These are phyloP conservation scores for Zygotorulaspora florentina DNA, from an alignment of 805 yeast genomes.

Conservation along the genomic window DNA sequence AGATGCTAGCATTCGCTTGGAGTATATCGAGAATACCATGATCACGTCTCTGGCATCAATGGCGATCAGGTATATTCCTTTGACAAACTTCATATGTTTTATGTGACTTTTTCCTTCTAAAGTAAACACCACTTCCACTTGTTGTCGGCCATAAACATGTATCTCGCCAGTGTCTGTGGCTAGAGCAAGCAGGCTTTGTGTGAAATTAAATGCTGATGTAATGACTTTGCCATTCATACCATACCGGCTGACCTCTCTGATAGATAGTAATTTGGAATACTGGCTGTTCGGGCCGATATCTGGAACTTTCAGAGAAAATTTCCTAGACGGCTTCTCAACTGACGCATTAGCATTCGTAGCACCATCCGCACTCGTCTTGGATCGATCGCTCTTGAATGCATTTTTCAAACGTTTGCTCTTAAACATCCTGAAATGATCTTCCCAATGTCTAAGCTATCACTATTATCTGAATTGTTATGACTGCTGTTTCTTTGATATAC, in stretches of 20 bases:
- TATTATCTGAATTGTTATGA: neutral
- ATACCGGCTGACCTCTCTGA: conserved; percentile 38
- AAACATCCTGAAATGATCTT: conserved; percentile 27
- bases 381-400: conserved; percentile 29
- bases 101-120: conserved; percentile 50
- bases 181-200: conserved; percentile 79
- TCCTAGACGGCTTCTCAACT: conserved; percentile 3
- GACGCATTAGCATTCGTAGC: neutral
- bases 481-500: neutral
- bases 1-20: conserved; percentile 56
- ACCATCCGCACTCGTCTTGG: conserved; percentile 7
- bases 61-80: conserved; percentile 77
- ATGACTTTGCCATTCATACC: conserved; percentile 64
- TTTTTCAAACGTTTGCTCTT: conserved; percentile 33
- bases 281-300: conserved; percentile 5
- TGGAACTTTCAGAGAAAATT: conserved; percentile 9
- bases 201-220: conserved; percentile 77
- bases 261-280: conserved; percentile 31
- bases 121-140: conserved; percentile 65
- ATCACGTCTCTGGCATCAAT: conserved; percentile 59
- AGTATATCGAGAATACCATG: conserved; percentile 63
- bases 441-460: neutral
- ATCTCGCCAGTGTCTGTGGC: conserved; percentile 68
- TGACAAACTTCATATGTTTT: conserved; percentile 57
- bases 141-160: conserved; percentile 78